Percentiles rank a stretch among this genome's conserved stretches.
phyloP scores from a whole-genome alignment of 352 stramenopile species.

The Globisporangium recalcitrans region DNA sequence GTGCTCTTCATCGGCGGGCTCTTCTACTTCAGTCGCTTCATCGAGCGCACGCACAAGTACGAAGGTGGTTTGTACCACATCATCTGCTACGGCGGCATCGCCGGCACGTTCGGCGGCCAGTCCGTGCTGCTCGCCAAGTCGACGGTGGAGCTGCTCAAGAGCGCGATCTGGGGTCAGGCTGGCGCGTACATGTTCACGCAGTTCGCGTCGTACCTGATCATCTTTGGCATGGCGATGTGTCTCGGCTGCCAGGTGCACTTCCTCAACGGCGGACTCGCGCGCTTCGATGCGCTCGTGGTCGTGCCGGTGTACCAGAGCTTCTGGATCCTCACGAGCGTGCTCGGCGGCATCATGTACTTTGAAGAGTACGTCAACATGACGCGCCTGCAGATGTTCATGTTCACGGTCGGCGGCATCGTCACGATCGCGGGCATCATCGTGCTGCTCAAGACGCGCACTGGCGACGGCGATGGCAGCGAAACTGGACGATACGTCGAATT shows the following conservation, averaged over 20 bases:
- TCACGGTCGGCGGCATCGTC: slow-evolving; percentile 63
- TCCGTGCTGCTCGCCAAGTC: slow-evolving; percentile 88
- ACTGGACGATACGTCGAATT: slow-evolving; percentile 55
- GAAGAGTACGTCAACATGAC: slow-evolving; percentile 88
- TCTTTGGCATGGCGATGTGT: slow-evolving; percentile 56
- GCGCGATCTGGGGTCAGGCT: slow-evolving; percentile 77
- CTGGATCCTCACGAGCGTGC: slow-evolving; percentile 86
- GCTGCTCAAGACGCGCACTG: slow-evolving; percentile 56
- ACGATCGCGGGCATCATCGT: slow-evolving; percentile 80
- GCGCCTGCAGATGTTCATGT: slow-evolving; percentile 68
- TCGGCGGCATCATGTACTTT: slow-evolving; percentile 92
- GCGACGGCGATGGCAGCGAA: slow-evolving; percentile 17
- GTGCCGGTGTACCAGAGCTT: slow-evolving; percentile 91
- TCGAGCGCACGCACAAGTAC: slow-evolving; percentile 64
- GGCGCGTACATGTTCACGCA: slow-evolving; percentile 76
- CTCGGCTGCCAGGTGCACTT: slow-evolving; percentile 84
- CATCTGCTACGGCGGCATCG: slow-evolving; percentile 84
- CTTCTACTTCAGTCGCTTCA: slow-evolving; percentile 64
- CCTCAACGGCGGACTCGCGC: slow-evolving; percentile 83
- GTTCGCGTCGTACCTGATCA: slow-evolving; percentile 75
- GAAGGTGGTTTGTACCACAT: slow-evolving; percentile 75
- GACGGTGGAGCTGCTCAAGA: slow-evolving; percentile 88
- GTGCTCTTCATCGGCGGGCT: slow-evolving; percentile 57
- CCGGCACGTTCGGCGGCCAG: slow-evolving; percentile 86
- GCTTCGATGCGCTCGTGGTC: slow-evolving; percentile 87